Percentiles rank a stretch among this genome's conserved stretches.
phyloP scores from a whole-genome alignment of 2,329 filamentous ascomycete genomes.

The Fusarium neocosmosporiellum region DNA sequence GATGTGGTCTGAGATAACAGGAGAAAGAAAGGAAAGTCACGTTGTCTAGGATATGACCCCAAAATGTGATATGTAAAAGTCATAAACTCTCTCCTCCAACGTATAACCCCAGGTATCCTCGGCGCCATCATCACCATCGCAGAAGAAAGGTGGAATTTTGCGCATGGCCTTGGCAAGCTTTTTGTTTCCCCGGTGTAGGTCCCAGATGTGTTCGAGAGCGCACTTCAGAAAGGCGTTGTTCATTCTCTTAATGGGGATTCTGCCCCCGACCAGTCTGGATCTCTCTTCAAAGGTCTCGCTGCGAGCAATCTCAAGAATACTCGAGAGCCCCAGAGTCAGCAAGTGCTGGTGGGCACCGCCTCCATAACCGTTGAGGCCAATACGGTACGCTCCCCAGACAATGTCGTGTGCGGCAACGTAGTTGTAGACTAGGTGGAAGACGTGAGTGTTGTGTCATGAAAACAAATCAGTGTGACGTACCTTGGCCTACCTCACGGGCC shows the following conservation, averaged over 20 bases:
- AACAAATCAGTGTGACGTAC: background rate
- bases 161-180: background rate
- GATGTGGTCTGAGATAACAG: too few relatives aligned
- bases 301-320: background rate
- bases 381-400: background rate
- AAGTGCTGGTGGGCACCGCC: background rate
- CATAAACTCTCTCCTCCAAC: background rate
- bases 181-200: background rate
- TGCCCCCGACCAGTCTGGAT: background rate
- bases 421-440: background rate
- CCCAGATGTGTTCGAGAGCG: background rate
- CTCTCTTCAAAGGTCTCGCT: background rate
- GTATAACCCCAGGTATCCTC: background rate
- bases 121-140: background rate
- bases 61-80: too few relatives aligned
- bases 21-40: too few relatives aligned
- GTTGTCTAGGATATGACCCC: too few relatives aligned
- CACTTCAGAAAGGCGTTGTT: background rate
- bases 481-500: background rate
- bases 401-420: background rate
- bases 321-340: background rate
- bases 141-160: background rate
- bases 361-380: background rate
- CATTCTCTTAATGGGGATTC: background rate
- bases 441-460: rapidly evolving